Percentiles rank a stretch among this genome's conserved stretches.
Evolutionary conservation across 306 rosid genomes (phyloP).

Genomic region (Purshia tridentata): DNA sequence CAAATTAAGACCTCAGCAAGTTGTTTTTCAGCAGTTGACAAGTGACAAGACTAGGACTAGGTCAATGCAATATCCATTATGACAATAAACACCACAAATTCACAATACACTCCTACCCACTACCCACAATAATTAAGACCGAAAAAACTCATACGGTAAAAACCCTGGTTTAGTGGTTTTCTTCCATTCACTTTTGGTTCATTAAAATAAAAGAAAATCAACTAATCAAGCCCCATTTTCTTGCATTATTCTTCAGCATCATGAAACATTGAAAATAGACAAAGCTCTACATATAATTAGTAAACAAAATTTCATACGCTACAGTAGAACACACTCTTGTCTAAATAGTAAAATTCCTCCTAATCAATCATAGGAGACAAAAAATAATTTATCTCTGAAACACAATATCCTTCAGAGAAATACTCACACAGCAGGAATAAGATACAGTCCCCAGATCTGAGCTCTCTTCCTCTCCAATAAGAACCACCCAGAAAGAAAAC

Average conservation of each 20-base stretch:
- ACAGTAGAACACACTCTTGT: not conserved
- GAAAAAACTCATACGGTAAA: no score
- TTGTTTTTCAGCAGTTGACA: no score
- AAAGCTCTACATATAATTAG: not conserved
- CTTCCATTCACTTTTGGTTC: no score
- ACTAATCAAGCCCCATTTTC: not conserved
- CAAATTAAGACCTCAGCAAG: no score
- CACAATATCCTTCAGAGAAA: constrained; percentile 22
- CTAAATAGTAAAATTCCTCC: not conserved
- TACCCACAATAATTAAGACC: no score
- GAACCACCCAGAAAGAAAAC: constrained; percentile 20
- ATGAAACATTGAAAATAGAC: not conserved
- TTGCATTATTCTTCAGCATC: not conserved
- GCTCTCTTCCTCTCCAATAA: constrained; percentile 26
- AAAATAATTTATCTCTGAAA: not conserved
- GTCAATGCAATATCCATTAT: no score
- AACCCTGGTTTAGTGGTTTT: no score
- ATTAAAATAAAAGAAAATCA: no score
- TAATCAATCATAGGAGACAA: not conserved
- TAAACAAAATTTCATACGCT: constrained; percentile 4
- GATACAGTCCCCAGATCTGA: constrained; percentile 20
- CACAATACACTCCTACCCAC: no score
- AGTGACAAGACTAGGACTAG: no score
- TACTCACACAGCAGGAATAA: constrained; percentile 18
- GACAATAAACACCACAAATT: no score